These are phyloP conservation scores for Sclerotinia trifoliorum DNA, from an alignment of 2,329 filamentous ascomycete genomes.

Conservation along the genomic window DNA sequence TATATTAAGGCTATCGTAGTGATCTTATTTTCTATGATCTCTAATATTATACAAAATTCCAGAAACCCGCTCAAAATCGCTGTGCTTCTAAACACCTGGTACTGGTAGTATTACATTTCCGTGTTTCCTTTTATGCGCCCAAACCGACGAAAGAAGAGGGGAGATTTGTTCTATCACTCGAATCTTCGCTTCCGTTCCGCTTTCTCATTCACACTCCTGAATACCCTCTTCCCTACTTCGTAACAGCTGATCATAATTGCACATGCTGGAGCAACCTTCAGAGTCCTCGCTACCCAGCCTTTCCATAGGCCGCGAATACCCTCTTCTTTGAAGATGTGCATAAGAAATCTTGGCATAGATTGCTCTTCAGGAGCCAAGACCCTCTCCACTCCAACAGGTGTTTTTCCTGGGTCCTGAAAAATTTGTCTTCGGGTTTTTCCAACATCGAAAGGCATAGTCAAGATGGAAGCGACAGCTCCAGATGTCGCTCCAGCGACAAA, in stretches of 20 bases:
- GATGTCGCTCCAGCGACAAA: slow-evolving; percentile 83
- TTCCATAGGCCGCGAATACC: slow-evolving; percentile 79
- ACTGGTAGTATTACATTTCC: slow-evolving; percentile 15
- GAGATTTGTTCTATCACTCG: slow-evolving; percentile 27
- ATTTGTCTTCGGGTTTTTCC: slow-evolving; percentile 95
- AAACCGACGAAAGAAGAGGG: not conserved
- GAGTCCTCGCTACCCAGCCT: slow-evolving; percentile 85
- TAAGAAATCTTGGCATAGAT: slow-evolving; percentile 78
- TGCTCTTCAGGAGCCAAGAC: slow-evolving; percentile 65
- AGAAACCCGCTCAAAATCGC: slow-evolving; percentile 29
- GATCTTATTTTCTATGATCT: slow-evolving; percentile 20
- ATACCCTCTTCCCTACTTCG: slow-evolving; percentile 90
- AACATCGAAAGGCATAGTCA: slow-evolving; percentile 95
- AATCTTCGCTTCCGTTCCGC: slow-evolving; percentile 33
- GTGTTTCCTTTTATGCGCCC: slow-evolving; percentile 9
- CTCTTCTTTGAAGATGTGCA: slow-evolving; percentile 86
- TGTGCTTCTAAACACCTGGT: slow-evolving; percentile 29
- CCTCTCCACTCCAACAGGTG: slow-evolving; percentile 41
- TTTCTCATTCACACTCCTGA: slow-evolving; percentile 68
- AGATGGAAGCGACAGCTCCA: slow-evolving; percentile 78
- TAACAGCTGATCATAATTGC: slow-evolving; percentile 99
- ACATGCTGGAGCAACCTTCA: slow-evolving; percentile 94
- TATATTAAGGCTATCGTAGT: slow-evolving; percentile 5
- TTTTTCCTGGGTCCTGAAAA: slow-evolving; percentile 54
- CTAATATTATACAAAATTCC: slow-evolving; percentile 25